Evolutionary conservation across 116 monocot species (phyloP).

Genomic region (Phalaenopsis hybrid): DNA sequence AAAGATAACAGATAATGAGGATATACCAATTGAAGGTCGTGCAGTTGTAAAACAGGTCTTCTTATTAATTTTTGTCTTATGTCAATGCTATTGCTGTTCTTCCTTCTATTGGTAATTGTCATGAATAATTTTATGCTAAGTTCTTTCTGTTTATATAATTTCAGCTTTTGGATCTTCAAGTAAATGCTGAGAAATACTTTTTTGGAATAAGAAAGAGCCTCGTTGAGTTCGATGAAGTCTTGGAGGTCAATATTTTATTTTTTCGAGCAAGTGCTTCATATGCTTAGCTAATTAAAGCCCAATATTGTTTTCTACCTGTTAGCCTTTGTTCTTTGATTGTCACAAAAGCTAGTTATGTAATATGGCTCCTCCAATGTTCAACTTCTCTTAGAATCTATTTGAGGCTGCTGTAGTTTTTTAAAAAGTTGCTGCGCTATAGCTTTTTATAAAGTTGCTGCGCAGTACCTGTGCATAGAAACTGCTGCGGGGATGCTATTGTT

Average conservation of each 20-base stretch:
- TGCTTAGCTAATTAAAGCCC: not conserved
- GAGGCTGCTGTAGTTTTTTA: no score
- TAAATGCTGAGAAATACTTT: constrained; percentile 93
- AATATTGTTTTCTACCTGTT: not conserved
- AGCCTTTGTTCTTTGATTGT: not conserved
- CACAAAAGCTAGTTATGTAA: not conserved
- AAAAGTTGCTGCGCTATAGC: no score
- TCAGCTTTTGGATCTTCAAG: constrained; percentile 89
- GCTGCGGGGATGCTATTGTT: no score
- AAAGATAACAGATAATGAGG: constrained; percentile 89
- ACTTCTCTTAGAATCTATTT: no score
- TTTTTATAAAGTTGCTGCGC: no score
- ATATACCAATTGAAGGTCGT: constrained; percentile 84
- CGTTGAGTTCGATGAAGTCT: constrained; percentile 98
- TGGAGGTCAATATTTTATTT: constrained; percentile 49
- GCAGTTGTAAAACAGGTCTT: constrained; percentile 84
- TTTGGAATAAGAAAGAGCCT: constrained; percentile 95
- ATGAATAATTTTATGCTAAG: constrained; percentile 6
- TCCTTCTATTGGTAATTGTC: not conserved
- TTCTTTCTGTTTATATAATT: constrained; percentile 5
- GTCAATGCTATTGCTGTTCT: constrained; percentile 6
- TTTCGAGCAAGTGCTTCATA: not conserved
- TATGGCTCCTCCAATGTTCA: not conserved
- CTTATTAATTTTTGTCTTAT: constrained; percentile 3
- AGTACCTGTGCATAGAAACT: no score